Percentiles rank a stretch among this genome's conserved stretches.
Evolutionary conservation across 2,329 filamentous ascomycete species (phyloP).

Genomic region (Rhynchosporium graminicola): DNA sequence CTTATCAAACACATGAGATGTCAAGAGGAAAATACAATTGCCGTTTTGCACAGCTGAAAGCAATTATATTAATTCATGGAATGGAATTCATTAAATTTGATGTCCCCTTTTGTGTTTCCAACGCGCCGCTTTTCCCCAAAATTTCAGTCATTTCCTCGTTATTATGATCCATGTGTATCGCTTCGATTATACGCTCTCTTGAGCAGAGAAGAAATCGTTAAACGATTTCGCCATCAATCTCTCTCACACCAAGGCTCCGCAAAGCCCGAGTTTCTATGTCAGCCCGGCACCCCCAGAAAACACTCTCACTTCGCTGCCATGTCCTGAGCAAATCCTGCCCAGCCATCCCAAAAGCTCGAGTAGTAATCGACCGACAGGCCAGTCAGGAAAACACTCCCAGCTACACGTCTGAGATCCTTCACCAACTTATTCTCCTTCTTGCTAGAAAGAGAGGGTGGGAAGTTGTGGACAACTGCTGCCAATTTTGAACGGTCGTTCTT

Average conservation of each 20-base stretch:
- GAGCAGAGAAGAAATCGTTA: background rate
- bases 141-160: background rate
- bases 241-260: too few relatives aligned
- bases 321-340: conserved; percentile 42
- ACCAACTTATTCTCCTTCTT: conserved; percentile 34
- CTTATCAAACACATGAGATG: too few relatives aligned
- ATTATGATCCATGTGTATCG: background rate
- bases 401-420: conserved; percentile 41
- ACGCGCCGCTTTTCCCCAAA: background rate
- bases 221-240: too few relatives aligned
- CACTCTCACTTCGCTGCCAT: conserved; percentile 19
- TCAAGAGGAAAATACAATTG: background rate
- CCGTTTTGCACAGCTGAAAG: too few relatives aligned
- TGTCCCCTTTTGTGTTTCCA: background rate
- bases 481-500: conserved; percentile 40
- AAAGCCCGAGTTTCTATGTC: too few relatives aligned
- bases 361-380: conserved; percentile 45
- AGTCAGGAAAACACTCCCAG: conserved; percentile 45
- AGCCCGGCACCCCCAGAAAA: too few relatives aligned
- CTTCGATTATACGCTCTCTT: background rate
- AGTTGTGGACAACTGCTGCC: conserved; percentile 44
- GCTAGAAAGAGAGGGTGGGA: conserved; percentile 39
- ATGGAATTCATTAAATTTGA: background rate
- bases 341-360: conserved; percentile 43
- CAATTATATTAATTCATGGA: too few relatives aligned